Percentiles rank a stretch among this genome's conserved stretches.
phyloP scores from a whole-genome alignment of 2,329 filamentous ascomycete species.

The Aspergillus thermomutatus region DNA sequence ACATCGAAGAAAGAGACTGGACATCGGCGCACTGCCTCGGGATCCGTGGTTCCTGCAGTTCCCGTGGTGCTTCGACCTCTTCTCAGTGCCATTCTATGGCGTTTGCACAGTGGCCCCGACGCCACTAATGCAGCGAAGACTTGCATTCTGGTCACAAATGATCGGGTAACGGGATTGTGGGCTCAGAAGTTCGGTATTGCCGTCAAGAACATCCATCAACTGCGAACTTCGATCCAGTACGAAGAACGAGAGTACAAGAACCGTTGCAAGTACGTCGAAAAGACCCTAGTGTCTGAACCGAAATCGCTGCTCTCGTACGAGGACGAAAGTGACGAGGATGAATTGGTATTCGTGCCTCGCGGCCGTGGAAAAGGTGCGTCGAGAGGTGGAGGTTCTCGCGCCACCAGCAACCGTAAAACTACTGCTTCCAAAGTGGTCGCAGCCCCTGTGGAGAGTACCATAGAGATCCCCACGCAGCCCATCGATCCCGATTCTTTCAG shows the following conservation, averaged over 20 bases:
- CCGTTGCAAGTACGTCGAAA: conserved; percentile 45
- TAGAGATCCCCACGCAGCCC: conserved; percentile 45
- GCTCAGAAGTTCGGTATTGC: conserved; percentile 47
- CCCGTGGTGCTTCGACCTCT: conserved; percentile 40
- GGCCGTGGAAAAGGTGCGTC: conserved; percentile 36
- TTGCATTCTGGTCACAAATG: conserved; percentile 45
- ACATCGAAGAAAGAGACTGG: conserved; percentile 20
- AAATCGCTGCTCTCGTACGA: conserved; percentile 47
- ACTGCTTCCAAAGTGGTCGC: conserved; percentile 21
- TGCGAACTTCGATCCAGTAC: conserved; percentile 46
- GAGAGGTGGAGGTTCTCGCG: conserved; percentile 24
- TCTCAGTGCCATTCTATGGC: conserved; percentile 46
- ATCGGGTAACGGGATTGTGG: conserved; percentile 42
- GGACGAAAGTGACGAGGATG: conserved; percentile 48
- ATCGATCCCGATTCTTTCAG: conserved; percentile 50
- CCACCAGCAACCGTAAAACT: conserved; percentile 29
- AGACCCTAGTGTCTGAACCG: conserved; percentile 38
- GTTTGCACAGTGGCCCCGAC: conserved; percentile 36
- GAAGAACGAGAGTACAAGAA: conserved; percentile 46
- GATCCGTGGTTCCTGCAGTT: conserved; percentile 35
- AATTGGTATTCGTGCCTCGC: conserved; percentile 46
- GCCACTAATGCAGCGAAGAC: conserved; percentile 32
- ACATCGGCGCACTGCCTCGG: conserved; percentile 32
- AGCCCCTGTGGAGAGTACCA: conserved; percentile 25
- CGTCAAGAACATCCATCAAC: conserved; percentile 47